phyloP scores from a whole-genome alignment of 805 yeast species.

The Barnettozyma sp. region DNA sequence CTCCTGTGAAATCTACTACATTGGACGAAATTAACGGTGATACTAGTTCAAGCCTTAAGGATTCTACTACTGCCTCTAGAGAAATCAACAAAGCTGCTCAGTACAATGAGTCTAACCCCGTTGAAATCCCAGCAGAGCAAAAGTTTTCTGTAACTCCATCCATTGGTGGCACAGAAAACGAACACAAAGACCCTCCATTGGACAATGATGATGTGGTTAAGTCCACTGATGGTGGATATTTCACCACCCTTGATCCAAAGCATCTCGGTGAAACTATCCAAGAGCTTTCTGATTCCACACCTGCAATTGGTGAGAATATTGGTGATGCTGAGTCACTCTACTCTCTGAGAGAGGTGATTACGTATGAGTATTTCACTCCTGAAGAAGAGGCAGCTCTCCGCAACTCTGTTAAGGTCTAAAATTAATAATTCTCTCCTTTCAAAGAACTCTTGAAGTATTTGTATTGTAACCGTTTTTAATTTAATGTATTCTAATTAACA shows the following conservation, averaged over 20 bases:
- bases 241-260: slow-evolving; percentile 21
- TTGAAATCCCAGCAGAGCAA: slow-evolving; percentile 19
- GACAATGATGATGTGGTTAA: slow-evolving; percentile 3
- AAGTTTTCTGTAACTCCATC: slow-evolving; percentile 14
- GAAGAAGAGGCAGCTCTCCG: slow-evolving; percentile 10
- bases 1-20: background rate
- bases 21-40: no score
- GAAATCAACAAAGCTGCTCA: slow-evolving; percentile 1
- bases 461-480: no score
- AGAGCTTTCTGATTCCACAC: slow-evolving; percentile 1
- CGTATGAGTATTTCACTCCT: slow-evolving; percentile 15
- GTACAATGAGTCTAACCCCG: slow-evolving; percentile 14
- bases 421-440: no score
- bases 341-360: slow-evolving; percentile 21
- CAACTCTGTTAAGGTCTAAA: slow-evolving; percentile 2
- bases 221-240: slow-evolving; percentile 2
- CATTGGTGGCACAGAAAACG: slow-evolving; percentile 1
- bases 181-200: background rate
- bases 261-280: slow-evolving; percentile 10
- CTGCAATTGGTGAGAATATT: slow-evolving; percentile 1
- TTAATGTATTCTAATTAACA: no score
- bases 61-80: background rate
- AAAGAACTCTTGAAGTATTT: no score
- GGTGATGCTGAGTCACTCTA: slow-evolving; percentile 12
- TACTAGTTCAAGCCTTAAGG: no score